phyloP scores from a whole-genome alignment of 1,284 basidiomycete species.

The Malassezia brasiliensis region DNA sequence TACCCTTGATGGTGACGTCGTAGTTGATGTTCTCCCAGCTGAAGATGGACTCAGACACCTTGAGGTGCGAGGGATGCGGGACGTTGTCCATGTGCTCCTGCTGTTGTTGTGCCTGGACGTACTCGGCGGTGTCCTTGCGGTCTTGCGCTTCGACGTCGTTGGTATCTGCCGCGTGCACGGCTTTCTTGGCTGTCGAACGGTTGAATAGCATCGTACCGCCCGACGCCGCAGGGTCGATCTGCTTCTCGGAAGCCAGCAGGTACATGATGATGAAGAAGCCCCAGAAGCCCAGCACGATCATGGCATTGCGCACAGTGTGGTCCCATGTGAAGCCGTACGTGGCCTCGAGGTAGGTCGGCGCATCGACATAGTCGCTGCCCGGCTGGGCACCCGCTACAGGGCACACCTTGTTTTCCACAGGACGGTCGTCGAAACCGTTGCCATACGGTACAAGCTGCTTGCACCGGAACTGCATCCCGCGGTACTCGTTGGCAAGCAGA shows the following conservation, averaged over 20 bases:
- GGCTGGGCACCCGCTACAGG: slow-evolving; percentile 26
- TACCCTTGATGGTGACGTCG: slow-evolving; percentile 33
- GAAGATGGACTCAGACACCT: slow-evolving; percentile 28
- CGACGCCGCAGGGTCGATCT: slow-evolving; percentile 30
- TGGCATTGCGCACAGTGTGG: slow-evolving; percentile 26
- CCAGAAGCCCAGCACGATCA: slow-evolving; percentile 35
- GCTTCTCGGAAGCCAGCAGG: slow-evolving; percentile 25
- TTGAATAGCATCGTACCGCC: slow-evolving; percentile 36
- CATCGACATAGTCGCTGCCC: slow-evolving; percentile 24
- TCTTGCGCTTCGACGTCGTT: background rate
- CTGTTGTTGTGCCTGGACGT: background rate
- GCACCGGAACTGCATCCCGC: slow-evolving; percentile 24
- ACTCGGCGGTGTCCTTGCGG: background rate
- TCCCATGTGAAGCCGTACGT: slow-evolving; percentile 26
- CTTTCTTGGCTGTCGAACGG: slow-evolving; percentile 14
- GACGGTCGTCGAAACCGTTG: background rate
- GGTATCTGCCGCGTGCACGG: background rate
- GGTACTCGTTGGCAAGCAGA: slow-evolving; percentile 39
- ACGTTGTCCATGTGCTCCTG: background rate
- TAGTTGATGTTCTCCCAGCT: slow-evolving; percentile 35
- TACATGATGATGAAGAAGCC: slow-evolving; percentile 28
- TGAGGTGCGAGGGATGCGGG: slow-evolving; percentile 18
- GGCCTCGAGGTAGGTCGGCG: slow-evolving; percentile 19
- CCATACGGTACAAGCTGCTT: slow-evolving; percentile 22
- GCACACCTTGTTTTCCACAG: slow-evolving; percentile 29